Percentiles rank a stretch among this genome's conserved stretches.
Conservation (phyloP, 202 grass and related monocot genomes). For the Elaeis oleifera region DNA sequence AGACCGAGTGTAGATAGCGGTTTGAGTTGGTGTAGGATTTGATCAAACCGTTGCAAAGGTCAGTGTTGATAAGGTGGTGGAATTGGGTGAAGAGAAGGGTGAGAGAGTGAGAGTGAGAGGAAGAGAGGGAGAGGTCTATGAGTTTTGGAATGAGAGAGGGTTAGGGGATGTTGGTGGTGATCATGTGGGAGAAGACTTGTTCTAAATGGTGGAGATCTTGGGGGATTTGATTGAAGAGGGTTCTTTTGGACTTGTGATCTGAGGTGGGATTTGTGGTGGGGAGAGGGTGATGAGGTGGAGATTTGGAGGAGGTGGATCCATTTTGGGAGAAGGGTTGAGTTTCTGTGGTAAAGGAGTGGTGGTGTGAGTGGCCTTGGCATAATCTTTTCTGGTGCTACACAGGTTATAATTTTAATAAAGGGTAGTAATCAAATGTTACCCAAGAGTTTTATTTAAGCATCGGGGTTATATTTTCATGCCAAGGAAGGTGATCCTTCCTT, state of each 20-base stretch:
- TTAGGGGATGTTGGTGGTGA: not conserved
- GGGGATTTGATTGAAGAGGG: too few species aligned
- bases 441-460: too few species aligned
- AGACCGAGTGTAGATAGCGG: not conserved
- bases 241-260: too few species aligned
- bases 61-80: slow-evolving; percentile 6
- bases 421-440: too few species aligned
- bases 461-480: too few species aligned
- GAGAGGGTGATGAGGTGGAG: too few species aligned
- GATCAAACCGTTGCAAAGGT: slow-evolving; percentile 16
- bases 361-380: too few species aligned
- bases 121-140: slow-evolving; percentile 1
- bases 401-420: too few species aligned
- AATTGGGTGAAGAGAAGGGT: slow-evolving; percentile 11
- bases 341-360: too few species aligned
- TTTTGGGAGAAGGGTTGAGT: too few species aligned
- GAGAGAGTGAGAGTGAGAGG: not conserved
- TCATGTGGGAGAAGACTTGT: not conserved
- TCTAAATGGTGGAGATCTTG: not conserved
- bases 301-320: not conserved
- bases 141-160: slow-evolving; percentile 9
- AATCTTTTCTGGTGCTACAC: too few species aligned
- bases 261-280: not conserved
- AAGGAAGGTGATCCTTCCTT: too few species aligned
- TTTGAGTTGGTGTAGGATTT: not conserved